Conservation (phyloP, 176 grass and related monocot species). For the Triticum turgidum region DNA sequence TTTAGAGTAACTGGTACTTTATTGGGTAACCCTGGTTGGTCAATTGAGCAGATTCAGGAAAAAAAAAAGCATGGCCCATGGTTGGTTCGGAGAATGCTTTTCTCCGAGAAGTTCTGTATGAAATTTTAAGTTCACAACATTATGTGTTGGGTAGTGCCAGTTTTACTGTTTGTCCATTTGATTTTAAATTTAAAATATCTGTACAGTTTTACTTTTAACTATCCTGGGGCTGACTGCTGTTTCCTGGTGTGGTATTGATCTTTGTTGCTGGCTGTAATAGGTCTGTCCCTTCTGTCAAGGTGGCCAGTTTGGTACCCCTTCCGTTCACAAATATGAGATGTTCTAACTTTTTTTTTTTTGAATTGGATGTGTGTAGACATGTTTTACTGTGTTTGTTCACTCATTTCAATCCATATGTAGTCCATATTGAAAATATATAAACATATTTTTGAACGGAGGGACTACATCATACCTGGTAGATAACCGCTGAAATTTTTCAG, state of each 20-base stretch:
- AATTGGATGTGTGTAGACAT: too few species aligned
- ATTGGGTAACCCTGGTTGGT: neutral
- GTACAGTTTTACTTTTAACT: neutral
- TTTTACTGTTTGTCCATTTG: conserved; percentile 5
- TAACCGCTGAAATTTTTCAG: neutral
- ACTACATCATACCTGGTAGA: neutral
- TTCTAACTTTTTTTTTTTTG: too few species aligned
- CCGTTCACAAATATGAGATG: too few species aligned
- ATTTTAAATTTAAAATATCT: conserved; percentile 6
- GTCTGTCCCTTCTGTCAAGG: neutral
- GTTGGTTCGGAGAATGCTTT: neutral
- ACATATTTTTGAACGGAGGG: too few species aligned
- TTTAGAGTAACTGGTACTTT: conserved; percentile 2
- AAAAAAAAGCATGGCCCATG: neutral
- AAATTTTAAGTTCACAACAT: neutral
- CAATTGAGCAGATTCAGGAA: neutral
- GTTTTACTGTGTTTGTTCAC: too few species aligned
- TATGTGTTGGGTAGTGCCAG: neutral
- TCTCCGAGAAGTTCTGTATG: neutral
- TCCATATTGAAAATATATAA: too few species aligned
- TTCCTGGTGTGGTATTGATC: neutral
- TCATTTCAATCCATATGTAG: too few species aligned
- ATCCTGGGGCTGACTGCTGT: neutral
- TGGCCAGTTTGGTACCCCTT: neutral
- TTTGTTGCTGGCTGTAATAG: neutral